Evolutionary conservation across 768 basidiomycete species (phyloP).

Genomic region (Termitomyces sp.): DNA sequence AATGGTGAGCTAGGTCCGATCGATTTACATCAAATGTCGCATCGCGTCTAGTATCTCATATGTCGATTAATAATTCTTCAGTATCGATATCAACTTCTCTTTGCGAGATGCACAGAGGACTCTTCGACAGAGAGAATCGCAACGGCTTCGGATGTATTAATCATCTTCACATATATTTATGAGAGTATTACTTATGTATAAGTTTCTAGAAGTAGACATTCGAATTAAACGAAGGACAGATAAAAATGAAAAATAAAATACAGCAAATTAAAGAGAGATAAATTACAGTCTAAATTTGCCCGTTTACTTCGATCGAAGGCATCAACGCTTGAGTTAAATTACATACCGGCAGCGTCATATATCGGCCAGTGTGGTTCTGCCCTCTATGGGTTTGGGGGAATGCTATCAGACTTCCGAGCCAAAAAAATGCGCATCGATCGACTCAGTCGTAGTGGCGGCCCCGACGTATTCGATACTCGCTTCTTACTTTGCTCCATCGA

Average conservation of each 20-base stretch:
- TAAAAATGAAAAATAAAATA: background rate
- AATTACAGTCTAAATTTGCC: background rate
- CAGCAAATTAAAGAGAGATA: slow-evolving; percentile 1
- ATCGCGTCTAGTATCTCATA: background rate
- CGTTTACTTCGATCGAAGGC: background rate
- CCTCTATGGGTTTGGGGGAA: background rate
- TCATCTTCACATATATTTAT: background rate
- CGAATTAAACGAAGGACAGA: background rate
- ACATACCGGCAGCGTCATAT: background rate
- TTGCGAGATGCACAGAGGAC: background rate
- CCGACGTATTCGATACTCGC: slow-evolving; percentile 8
- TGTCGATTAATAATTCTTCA: background rate
- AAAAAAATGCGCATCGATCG: slow-evolving; percentile 50
- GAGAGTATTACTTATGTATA: background rate
- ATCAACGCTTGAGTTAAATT: no score
- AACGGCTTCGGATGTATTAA: background rate
- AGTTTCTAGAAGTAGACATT: background rate
- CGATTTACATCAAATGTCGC: background rate
- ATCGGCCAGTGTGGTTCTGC: background rate
- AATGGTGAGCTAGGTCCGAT: background rate
- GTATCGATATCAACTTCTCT: background rate
- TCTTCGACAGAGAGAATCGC: background rate
- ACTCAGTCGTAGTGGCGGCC: slow-evolving; percentile 34
- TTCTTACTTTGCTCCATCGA: slow-evolving; percentile 6
- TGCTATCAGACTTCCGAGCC: slow-evolving; percentile 45